Base-by-base conservation (phyloP, 331 rosid species). In the Cydonia oblonga region DNA sequence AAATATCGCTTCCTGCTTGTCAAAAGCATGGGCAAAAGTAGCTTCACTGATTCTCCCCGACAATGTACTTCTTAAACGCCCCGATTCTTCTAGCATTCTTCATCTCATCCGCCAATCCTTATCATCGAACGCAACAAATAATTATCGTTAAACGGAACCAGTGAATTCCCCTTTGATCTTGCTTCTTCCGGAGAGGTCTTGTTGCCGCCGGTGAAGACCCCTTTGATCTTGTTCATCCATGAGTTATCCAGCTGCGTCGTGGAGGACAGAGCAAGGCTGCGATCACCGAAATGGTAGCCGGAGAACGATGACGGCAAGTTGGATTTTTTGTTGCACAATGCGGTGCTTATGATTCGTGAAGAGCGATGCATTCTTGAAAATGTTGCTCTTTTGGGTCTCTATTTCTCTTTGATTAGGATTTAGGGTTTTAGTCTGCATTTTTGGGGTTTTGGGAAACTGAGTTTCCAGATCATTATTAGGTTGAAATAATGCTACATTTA, bases 11-110 rank as follows among this genome's bases (percentile, higher is more conserved):
- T 93, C 95, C 66, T 81, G 89, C 80, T 87, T 90, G 72, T 87
- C 90, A 11, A 89, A 81, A 5, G 91, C 91, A 25, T 77, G 77
- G 0, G 89, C 9, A 67, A 90, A 89, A 40, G 97, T 89, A 33
- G 80, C 92, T 71, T 90, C 96, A 57, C 98, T 90, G 81, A 92
- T 86, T 86, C 97, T 73, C 13, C 97, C 95, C 18, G 35, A 86
- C 96, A 64, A 90, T 69, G 42, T 65, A 93, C 61, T 87, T 84
- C 86, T 93, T 93, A 57, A 90, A 85, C 9, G 85, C 59, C 4
- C 95, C 92, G 3, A 86, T 5, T 71, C 77, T 90, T 65, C 86
- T 80, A 5, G 97, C 95, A 58, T 77, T 86, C 75, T 84, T 93
- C 96, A 93, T 64, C 81, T 75, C 84, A 71, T 93, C 86, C 1